phyloP scores from a whole-genome alignment of 148 eudicot species.

The Silene uniflora region DNA sequence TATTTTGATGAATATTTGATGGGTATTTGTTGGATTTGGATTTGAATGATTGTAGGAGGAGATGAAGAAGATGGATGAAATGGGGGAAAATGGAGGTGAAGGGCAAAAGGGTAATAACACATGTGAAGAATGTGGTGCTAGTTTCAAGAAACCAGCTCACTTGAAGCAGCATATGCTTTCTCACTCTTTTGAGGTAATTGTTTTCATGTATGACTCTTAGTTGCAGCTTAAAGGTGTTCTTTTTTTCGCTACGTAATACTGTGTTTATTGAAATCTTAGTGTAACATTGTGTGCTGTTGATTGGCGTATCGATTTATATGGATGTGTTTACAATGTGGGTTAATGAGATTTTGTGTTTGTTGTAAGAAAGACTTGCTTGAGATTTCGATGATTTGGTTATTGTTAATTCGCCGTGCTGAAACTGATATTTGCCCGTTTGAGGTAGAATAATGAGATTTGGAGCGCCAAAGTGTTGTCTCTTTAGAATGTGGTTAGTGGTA shows the following conservation, averaged over 20 bases:
- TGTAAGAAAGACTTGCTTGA: background rate
- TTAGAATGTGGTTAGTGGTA: background rate
- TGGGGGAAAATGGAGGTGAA: constrained; percentile 25
- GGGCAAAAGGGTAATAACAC: constrained; percentile 33
- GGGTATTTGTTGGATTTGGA: background rate
- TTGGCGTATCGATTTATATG: background rate
- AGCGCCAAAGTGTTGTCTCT: too few relatives aligned
- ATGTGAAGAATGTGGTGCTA: constrained; percentile 72
- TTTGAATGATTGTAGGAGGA: constrained; percentile 38
- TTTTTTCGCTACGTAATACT: too few relatives aligned
- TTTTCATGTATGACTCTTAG: background rate
- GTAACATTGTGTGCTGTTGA: background rate
- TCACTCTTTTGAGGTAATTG: constrained; percentile 71
- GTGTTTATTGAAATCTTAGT: background rate
- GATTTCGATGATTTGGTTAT: background rate
- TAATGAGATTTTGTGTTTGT: background rate
- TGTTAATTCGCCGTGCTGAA: too few relatives aligned
- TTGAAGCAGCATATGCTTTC: constrained; percentile 88
- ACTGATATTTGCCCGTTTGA: too few relatives aligned
- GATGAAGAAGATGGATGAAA: constrained; percentile 28
- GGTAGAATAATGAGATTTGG: background rate
- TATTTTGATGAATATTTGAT: background rate
- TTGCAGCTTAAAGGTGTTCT: background rate
- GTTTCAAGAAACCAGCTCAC: constrained; percentile 75
- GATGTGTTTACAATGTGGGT: background rate